Conservation (phyloP, 345 rosid species). For the Arabidopsis arenosa region DNA sequence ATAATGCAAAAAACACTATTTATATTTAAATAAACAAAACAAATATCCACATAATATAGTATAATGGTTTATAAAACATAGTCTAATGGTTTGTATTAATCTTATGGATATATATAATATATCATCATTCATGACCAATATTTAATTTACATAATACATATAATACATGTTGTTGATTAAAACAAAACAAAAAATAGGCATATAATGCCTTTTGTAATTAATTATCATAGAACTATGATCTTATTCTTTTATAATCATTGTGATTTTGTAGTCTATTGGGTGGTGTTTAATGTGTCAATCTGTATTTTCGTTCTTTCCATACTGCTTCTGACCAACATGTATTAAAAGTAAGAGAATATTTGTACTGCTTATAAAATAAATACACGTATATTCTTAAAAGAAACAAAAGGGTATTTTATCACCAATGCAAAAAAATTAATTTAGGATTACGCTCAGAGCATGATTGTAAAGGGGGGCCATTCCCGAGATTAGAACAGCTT, state of each 20-base stretch:
- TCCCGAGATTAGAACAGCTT: constrained; percentile 46
- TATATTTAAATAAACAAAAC: too few species aligned
- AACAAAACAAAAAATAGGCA: neutral
- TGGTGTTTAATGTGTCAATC: constrained; percentile 20
- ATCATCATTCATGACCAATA: neutral
- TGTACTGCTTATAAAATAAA: constrained; percentile 19
- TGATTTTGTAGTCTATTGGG: constrained; percentile 1
- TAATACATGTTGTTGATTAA: neutral
- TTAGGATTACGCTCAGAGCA: constrained; percentile 51
- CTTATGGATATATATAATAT: neutral
- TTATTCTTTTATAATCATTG: neutral
- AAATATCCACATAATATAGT: neutral
- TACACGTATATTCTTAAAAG: neutral
- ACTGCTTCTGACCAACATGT: constrained; percentile 14
- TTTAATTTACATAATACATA: neutral
- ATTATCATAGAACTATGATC: neutral
- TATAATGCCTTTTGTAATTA: neutral
- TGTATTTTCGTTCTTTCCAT: neutral
- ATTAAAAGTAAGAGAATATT: constrained; percentile 7
- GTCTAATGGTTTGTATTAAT: neutral
- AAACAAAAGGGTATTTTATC: neutral
- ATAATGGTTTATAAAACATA: neutral
- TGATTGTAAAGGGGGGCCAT: constrained; percentile 48
- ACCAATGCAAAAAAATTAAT: constrained; percentile 13
- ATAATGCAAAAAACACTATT: too few species aligned